phyloP scores from a whole-genome alignment of 306 rosid genomes.

The Ziziphus jujuba region DNA sequence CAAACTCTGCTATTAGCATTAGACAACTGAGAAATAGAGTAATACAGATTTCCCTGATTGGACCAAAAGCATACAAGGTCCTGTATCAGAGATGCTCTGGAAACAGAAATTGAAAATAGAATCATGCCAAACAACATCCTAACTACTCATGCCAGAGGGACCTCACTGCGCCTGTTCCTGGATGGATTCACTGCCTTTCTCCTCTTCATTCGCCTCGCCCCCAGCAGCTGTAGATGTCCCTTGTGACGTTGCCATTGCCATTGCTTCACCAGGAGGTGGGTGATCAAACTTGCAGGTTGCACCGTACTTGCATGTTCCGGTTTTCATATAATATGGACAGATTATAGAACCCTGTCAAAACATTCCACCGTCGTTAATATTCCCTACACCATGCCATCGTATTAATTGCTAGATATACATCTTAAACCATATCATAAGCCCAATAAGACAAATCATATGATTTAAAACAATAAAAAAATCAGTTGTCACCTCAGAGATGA shows the following conservation, averaged over 20 bases:
- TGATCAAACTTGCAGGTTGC: conserved; percentile 92
- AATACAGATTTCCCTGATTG: no score
- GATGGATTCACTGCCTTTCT: conserved; percentile 22
- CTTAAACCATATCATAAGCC: background rate
- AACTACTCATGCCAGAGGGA: conserved; percentile 13
- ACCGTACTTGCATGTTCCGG: conserved; percentile 90
- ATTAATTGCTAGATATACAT: no score
- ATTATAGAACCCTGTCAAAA: conserved; percentile 66
- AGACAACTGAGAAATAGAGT: no score
- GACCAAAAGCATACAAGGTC: no score
- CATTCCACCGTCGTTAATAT: conserved; percentile 4
- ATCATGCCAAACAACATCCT: background rate
- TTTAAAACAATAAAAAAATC: background rate
- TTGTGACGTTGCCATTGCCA: conserved; percentile 59
- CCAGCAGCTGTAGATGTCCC: conserved; percentile 35
- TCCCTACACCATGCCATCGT: background rate
- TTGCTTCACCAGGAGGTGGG: conserved; percentile 97
- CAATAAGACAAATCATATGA: background rate
- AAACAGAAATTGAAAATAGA: background rate
- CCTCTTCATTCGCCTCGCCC: conserved; percentile 36
- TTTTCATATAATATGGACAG: conserved; percentile 91
- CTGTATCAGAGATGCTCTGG: no score
- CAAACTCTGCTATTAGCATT: no score
- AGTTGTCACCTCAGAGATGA: background rate
- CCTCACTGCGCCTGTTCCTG: conserved; percentile 20